Base-by-base conservation (phyloP, 306 rosid species). In the Ormosia semicastrata region DNA sequence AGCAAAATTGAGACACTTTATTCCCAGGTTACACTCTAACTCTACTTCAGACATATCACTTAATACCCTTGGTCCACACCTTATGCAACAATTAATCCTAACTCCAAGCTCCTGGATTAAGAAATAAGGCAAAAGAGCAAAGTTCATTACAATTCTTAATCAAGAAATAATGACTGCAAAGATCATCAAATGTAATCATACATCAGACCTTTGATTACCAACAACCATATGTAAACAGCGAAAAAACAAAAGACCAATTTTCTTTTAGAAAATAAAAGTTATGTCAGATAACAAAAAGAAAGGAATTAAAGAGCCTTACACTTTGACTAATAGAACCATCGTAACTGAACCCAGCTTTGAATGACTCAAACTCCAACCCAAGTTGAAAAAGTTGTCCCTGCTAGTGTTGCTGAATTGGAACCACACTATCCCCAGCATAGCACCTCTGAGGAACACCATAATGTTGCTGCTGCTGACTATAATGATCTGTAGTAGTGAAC, bases 341-440 rank as follows among this genome's bases (percentile, higher is more conserved):
- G 83, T 81, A 95, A 66, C 82, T 71, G 77, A 79, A 86, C 0
- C 82, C 89, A 59, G 91, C n/a, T 67, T 90, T 90, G 2, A 92
- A 71, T 12, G 97, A 67, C 29, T 92, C 96, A 32, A 81, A 91
- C 2, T 89, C 94, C 78, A 89, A 86, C 1, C 88, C 91, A 75
- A 82, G 83, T 46, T 91, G 97, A 86, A 86, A 93, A 41, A 81
- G 84, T 11, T 88, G 91, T 36, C 53, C 77, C 30, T 83, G 84
- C 10, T 81, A 86, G 53, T 71, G 84, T 9, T 73, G 24, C 47
- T 88, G 94, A 84, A 93, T 91, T 0, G 99, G 99, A 50, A 95
- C 99, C 7, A 91, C 92, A 47, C 97, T 89, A 39, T 93, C 95
- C 5, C 97, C 93, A 14, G 73, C 88, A 57, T 84, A 89, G 66